Conservation (phyloP, 2,329 filamentous ascomycete species). For the Magnaporthiopsis rhizophila region DNA sequence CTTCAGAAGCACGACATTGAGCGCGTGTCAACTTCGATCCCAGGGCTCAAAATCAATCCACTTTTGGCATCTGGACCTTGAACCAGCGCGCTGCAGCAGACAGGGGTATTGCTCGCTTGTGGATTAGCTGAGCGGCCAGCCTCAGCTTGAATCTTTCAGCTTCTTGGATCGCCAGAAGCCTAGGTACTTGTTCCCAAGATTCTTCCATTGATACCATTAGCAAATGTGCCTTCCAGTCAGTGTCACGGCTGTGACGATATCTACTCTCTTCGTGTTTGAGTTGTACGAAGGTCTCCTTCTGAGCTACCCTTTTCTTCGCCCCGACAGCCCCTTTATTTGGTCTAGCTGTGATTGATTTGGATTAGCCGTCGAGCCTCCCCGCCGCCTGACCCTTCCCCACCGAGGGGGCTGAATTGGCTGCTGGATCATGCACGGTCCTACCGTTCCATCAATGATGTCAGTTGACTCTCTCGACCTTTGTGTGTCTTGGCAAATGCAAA, state of each 20-base stretch:
- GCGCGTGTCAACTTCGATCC: background rate
- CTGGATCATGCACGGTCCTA: background rate
- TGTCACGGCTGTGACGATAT: background rate
- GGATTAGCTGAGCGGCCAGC: background rate
- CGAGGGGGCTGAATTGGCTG: background rate
- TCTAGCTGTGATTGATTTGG: background rate
- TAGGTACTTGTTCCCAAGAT: background rate
- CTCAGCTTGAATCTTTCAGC: background rate
- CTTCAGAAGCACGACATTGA: background rate
- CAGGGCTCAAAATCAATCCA: background rate
- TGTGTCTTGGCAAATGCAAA: background rate
- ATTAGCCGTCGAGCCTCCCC: background rate
- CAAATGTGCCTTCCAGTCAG: background rate
- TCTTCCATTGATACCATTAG: background rate
- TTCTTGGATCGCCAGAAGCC: background rate
- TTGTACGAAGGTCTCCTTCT: no score
- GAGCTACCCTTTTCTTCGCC: no score
- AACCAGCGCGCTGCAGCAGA: background rate
- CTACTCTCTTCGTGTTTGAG: no score
- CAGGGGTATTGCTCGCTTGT: background rate
- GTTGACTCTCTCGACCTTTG: background rate
- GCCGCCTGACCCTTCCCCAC: background rate
- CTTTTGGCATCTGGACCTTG: background rate
- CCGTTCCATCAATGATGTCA: background rate
- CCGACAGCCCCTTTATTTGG: background rate